Percentiles rank a stretch among this genome's conserved stretches.
phyloP scores from a whole-genome alignment of 179 eudicot species.

The Nepenthes alata region DNA sequence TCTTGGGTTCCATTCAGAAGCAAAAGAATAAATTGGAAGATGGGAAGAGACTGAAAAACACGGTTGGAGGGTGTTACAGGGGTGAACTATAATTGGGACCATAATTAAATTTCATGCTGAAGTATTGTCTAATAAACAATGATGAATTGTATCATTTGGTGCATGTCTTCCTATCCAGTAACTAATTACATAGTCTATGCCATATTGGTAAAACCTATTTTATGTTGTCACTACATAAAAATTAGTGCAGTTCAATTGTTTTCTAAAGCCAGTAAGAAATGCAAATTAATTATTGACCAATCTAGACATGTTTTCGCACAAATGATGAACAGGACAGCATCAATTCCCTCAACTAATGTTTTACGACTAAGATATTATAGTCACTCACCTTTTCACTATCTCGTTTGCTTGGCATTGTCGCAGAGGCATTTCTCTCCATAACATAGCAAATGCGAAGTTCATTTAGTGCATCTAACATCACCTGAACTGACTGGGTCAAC shows the following conservation, averaged over 20 bases:
- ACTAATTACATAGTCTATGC: too few species aligned
- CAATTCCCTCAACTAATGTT: background rate
- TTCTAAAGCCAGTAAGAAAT: background rate
- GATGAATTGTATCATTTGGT: too few species aligned
- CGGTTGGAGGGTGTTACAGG: too few species aligned
- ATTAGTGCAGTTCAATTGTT: background rate
- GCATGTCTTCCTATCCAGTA: too few species aligned
- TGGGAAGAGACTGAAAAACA: too few species aligned
- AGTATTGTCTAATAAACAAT: too few species aligned
- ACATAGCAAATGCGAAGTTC: constrained; percentile 72
- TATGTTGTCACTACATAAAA: too few species aligned
- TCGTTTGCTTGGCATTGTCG: constrained; percentile 31
- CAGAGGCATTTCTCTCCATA: constrained; percentile 41
- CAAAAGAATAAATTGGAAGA: too few species aligned
- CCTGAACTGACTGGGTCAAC: constrained; percentile 65
- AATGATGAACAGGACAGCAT: background rate
- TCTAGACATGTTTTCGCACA: background rate
- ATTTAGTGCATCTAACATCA: constrained; percentile 67
- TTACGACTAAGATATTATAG: background rate
- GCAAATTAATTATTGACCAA: background rate
- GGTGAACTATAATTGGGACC: too few species aligned
- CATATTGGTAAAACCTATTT: too few species aligned
- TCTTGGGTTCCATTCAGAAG: too few species aligned
- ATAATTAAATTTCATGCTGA: too few species aligned
- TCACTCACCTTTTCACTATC: constrained; percentile 47